Conservation (phyloP, 2,329 filamentous ascomycete species). For the Aspergillus quadrilineatus region DNA sequence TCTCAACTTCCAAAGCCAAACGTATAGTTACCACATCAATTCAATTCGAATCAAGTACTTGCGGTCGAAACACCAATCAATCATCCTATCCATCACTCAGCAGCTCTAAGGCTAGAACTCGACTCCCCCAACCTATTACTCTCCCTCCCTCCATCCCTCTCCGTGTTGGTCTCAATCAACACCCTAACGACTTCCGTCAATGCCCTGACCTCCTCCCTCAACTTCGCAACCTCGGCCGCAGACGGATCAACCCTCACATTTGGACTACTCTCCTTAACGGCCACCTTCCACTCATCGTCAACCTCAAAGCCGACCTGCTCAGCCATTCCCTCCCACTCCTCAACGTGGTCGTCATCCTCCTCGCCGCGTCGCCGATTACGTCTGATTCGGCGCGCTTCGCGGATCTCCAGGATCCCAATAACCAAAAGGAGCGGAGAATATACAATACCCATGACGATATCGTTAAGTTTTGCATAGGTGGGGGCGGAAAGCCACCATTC, state of each 20-base stretch:
- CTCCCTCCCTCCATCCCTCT: constrained; percentile 3
- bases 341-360: constrained; percentile 80
- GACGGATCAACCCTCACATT: constrained; percentile 78
- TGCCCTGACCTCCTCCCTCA: constrained; percentile 56
- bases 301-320: constrained; percentile 72
- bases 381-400: constrained; percentile 64
- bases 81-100: constrained; percentile 15
- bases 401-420: constrained; percentile 70
- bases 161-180: constrained; percentile 44
- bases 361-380: constrained; percentile 77
- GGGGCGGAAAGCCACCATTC: constrained; percentile 91
- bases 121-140: constrained; percentile 8
- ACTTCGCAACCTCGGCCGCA: constrained; percentile 60
- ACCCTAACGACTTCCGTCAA: constrained; percentile 64
- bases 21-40: not conserved
- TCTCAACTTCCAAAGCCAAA: not conserved
- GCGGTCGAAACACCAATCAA: constrained; percentile 5
- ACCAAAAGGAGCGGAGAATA: constrained; percentile 82
- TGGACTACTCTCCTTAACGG: constrained; percentile 70
- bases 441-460: constrained; percentile 79
- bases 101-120: not conserved
- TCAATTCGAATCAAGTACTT: not conserved
- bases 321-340: constrained; percentile 89
- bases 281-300: constrained; percentile 77
- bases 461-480: constrained; percentile 78